phyloP scores from a whole-genome alignment of 352 stramenopile species.

The Ophiocytium majus region DNA sequence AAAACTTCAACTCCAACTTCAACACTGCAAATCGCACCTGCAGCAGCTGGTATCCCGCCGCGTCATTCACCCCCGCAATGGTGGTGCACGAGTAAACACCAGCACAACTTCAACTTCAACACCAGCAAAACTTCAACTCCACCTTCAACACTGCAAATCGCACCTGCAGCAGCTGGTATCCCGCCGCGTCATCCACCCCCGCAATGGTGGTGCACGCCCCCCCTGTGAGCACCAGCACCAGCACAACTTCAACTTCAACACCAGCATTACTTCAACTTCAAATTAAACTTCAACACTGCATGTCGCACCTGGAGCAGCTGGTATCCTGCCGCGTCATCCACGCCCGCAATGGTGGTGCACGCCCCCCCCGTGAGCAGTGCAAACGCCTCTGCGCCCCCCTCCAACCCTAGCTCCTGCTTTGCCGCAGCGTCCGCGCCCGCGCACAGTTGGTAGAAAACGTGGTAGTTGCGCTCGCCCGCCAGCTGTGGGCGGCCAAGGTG shows the following conservation, averaged over 20 bases:
- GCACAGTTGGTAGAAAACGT: slow-evolving; percentile 90
- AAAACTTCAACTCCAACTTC: too few relatives aligned
- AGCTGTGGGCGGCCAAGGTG: too few relatives aligned
- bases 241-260: too few relatives aligned
- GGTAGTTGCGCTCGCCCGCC: slow-evolving; percentile 84
- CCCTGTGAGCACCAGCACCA: too few relatives aligned
- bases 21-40: not conserved
- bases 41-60: not conserved
- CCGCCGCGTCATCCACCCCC: slow-evolving; percentile 47
- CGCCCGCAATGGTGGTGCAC: slow-evolving; percentile 73
- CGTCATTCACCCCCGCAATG: slow-evolving; percentile 63
- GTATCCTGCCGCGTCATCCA: slow-evolving; percentile 80
- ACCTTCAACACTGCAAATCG: too few relatives aligned
- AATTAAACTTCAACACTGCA: too few relatives aligned
- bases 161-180: slow-evolving; percentile 3
- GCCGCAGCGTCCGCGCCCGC: slow-evolving; percentile 41
- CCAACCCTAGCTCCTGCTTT: slow-evolving; percentile 25
- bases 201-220: slow-evolving; percentile 74
- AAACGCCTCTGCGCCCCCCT: slow-evolving; percentile 29
- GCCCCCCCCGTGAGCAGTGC: slow-evolving; percentile 68
- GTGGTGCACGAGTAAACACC: too few relatives aligned
- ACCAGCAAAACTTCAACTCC: too few relatives aligned
- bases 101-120: too few relatives aligned
- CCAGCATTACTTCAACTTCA: too few relatives aligned
- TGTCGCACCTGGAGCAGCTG: slow-evolving; percentile 44